Conservation (phyloP, 2,329 filamentous ascomycete genomes). For the Trichoderma koningii region DNA sequence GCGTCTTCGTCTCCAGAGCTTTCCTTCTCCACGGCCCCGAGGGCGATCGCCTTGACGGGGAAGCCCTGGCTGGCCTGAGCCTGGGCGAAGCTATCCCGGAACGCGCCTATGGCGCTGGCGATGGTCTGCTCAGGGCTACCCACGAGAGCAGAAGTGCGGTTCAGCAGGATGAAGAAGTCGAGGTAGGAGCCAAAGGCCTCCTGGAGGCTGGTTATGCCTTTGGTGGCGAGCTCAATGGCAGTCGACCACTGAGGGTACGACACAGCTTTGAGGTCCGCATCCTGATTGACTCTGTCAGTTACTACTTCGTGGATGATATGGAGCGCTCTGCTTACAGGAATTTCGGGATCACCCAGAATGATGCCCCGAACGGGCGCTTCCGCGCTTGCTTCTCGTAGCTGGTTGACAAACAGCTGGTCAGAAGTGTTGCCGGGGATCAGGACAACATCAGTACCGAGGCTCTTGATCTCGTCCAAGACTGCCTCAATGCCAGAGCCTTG, state of each 20-base stretch:
- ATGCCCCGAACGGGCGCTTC: constrained; percentile 10
- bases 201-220: constrained; percentile 12
- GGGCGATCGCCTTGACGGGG: constrained; percentile 17
- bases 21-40: not conserved
- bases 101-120: constrained; percentile 7
- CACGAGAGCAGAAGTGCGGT: constrained; percentile 11
- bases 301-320: not conserved
- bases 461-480: not conserved
- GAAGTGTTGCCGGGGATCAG: constrained; percentile 8
- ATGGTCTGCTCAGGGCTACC: constrained; percentile 7
- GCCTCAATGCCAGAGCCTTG: not conserved
- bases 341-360: constrained; percentile 13
- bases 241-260: constrained; percentile 15
- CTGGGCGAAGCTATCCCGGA: constrained; percentile 23
- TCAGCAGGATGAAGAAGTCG: constrained; percentile 25
- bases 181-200: constrained; percentile 12
- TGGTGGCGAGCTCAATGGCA: not conserved
- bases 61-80: constrained; percentile 4
- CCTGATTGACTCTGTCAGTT: not conserved
- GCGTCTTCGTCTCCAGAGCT: not conserved
- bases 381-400: constrained; percentile 12
- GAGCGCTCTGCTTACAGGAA: not conserved
- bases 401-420: not conserved
- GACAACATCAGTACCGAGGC: constrained; percentile 13
- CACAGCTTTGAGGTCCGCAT: not conserved